Evolutionary conservation across 225 moss, liverwort and hornwort species (phyloP), one percentile per base, ranked within the genome.

Genomic region (Sphagnum tenellum): DNA sequence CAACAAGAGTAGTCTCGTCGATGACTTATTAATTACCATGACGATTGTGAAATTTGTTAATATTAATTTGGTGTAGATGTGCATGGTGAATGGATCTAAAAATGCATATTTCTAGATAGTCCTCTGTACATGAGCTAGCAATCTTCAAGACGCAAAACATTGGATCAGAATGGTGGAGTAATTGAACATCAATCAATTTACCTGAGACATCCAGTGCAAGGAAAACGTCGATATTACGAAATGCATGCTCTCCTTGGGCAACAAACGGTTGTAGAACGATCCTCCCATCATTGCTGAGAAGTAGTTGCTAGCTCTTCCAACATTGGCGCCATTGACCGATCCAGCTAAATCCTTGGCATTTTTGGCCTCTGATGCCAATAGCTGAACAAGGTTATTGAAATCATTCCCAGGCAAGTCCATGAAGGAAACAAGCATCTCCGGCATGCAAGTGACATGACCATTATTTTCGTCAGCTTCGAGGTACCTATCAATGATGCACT

Each of bases 201-300:
- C 82, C 82, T 75, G 73, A 4, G 82, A 78, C 11, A 82, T 76
- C 78, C 78, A 82, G 54, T 79, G 79, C 68, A 82, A 68, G 64
- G 75, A 75, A 51, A 75, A 70, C 60, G 73, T 44, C 69, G 73
- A 79, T 8, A 71, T 71, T 59, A 71, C 78, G 76, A 76, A 78
- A 69, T 82, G 82, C 66, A 82, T 52, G 69, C 74, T 82, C 0
- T 46, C 61, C 48, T 47, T 57, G 1, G 79, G 82, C 11, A 82
- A 79, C 62, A 82, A 47, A 14, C 82, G 46, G 8, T 76, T 75
- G 3, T 79, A 79, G 8, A 82, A 82, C 2, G 82, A 71, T 29
- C 82, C 82, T 0, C 79, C 60, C 64, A 79, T 79, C 2, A 70
- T 76, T 3, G 82, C 82, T 3, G 78, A 76, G 0, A 82, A 82